These are phyloP conservation scores for Ramularia collo-cygni DNA, from an alignment of 2,329 filamentous ascomycete species.

Conservation along the genomic window DNA sequence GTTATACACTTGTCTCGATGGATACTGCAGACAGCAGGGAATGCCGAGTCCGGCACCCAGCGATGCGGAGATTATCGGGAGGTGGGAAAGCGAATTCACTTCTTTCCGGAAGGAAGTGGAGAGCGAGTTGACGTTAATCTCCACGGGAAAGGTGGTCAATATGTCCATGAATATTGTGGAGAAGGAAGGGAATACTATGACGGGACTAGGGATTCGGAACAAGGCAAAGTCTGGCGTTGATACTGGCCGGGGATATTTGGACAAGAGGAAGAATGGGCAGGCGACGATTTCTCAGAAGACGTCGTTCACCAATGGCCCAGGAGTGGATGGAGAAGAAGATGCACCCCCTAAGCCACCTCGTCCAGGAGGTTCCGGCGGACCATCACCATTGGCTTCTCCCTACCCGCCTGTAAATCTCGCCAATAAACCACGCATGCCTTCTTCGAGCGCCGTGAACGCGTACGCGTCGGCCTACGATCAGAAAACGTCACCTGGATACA, in stretches of 20 bases:
- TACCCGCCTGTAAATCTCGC: constrained; percentile 14
- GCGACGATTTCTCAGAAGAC: neutral
- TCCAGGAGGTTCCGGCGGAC: constrained; percentile 16
- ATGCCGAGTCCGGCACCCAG: constrained; percentile 67
- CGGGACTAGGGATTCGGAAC: constrained; percentile 43
- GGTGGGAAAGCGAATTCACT: constrained; percentile 58
- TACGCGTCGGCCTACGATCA: constrained; percentile 10
- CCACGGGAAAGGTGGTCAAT: constrained; percentile 61
- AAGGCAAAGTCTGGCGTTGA: constrained; percentile 19
- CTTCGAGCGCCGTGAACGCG: constrained; percentile 5
- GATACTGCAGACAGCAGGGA: constrained; percentile 61
- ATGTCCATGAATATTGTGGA: constrained; percentile 47
- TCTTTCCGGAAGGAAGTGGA: constrained; percentile 62
- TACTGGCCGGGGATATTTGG: constrained; percentile 43
- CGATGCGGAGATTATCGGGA: constrained; percentile 62
- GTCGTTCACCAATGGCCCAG: neutral
- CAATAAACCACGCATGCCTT: constrained; percentile 24
- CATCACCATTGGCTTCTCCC: constrained; percentile 13
- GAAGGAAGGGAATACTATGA: constrained; percentile 38
- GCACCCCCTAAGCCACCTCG: constrained; percentile 30
- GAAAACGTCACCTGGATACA: constrained; percentile 6
- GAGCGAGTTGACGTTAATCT: constrained; percentile 52
- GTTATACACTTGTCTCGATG: constrained; percentile 70
- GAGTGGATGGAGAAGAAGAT: constrained; percentile 26
- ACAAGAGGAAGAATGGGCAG: constrained; percentile 20